Evolutionary conservation across 306 rosid genomes (phyloP).

Genomic region (Lablab purpureus): DNA sequence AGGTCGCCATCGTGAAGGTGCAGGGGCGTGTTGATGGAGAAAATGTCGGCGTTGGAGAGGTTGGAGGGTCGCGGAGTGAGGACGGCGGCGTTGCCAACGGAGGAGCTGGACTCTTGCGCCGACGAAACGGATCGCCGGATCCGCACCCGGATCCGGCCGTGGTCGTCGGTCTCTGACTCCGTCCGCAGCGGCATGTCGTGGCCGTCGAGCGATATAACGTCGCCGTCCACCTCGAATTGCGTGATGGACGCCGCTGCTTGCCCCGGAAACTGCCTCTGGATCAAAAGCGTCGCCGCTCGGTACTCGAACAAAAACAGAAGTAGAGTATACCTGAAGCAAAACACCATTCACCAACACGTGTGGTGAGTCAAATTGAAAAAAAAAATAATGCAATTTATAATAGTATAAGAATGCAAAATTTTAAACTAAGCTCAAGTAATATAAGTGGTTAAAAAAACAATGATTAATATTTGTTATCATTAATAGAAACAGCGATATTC

Average conservation of each 20-base stretch:
- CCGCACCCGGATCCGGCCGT: slow-evolving; percentile 54
- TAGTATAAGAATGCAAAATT: background rate
- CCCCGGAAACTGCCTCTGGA: slow-evolving; percentile 68
- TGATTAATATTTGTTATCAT: too few relatives aligned
- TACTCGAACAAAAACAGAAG: slow-evolving; percentile 80
- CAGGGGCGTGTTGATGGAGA: slow-evolving; percentile 57
- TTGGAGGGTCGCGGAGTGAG: slow-evolving; percentile 76
- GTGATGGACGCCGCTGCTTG: slow-evolving; percentile 70
- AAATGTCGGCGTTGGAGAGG: slow-evolving; percentile 81
- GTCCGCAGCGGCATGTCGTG: slow-evolving; percentile 65
- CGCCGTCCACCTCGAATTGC: slow-evolving; percentile 76
- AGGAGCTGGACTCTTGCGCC: slow-evolving; percentile 49
- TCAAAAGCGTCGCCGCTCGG: slow-evolving; percentile 64
- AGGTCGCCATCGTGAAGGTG: slow-evolving; percentile 1
- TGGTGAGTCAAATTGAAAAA: background rate
- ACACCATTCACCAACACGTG: background rate
- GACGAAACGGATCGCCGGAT: slow-evolving; percentile 58
- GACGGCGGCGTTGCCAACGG: slow-evolving; percentile 27
- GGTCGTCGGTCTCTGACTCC: slow-evolving; percentile 73
- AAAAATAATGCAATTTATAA: background rate
- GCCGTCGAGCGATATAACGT: slow-evolving; percentile 79
- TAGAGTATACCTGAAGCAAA: slow-evolving; percentile 58
- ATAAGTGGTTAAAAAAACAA: background rate
- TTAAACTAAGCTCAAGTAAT: background rate
- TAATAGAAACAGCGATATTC: too few relatives aligned